Evolutionary conservation across 495 filamentous ascomycete species (phyloP).

Genomic region (Pyronema domesticum): DNA sequence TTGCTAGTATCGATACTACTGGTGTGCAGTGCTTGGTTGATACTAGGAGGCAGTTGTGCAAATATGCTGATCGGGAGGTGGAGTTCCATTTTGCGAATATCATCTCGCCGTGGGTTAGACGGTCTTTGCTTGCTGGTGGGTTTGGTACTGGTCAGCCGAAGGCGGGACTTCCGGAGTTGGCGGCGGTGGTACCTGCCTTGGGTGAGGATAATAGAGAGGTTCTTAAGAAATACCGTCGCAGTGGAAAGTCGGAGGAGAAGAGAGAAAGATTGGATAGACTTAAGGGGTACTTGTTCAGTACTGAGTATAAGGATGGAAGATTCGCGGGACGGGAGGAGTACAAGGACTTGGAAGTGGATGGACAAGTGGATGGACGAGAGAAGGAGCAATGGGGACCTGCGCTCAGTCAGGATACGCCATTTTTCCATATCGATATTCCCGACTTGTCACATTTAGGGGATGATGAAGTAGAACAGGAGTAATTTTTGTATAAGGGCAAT

Average conservation of each 20-base stretch:
- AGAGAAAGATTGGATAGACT: not conserved
- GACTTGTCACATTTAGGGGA: constrained; percentile 9
- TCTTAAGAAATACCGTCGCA: not conserved
- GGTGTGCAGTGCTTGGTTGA: constrained; percentile 34
- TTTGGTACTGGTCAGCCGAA: constrained; percentile 26
- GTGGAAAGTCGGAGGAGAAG: not conserved
- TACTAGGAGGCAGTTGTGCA: constrained; percentile 31
- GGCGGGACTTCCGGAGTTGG: constrained; percentile 8
- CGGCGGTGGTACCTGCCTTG: constrained; percentile 7
- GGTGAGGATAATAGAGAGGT: not conserved
- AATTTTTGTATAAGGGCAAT: too few species aligned
- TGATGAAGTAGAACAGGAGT: not conserved
- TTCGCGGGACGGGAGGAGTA: constrained; percentile 17
- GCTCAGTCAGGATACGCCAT: constrained; percentile 34
- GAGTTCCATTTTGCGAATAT: constrained; percentile 37
- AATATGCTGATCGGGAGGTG: constrained; percentile 33
- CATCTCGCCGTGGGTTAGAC: constrained; percentile 32
- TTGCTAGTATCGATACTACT: constrained; percentile 34
- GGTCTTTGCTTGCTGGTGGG: constrained; percentile 32
- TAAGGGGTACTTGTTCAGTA: constrained; percentile 12
- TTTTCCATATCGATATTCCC: constrained; percentile 34
- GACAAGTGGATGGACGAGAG: constrained; percentile 16
- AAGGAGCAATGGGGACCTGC: constrained; percentile 24
- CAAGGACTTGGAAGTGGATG: constrained; percentile 17
- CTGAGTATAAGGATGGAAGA: constrained; percentile 13